phyloP scores from a whole-genome alignment of 2,329 filamentous ascomycete genomes.

The Alternaria infectoria region DNA sequence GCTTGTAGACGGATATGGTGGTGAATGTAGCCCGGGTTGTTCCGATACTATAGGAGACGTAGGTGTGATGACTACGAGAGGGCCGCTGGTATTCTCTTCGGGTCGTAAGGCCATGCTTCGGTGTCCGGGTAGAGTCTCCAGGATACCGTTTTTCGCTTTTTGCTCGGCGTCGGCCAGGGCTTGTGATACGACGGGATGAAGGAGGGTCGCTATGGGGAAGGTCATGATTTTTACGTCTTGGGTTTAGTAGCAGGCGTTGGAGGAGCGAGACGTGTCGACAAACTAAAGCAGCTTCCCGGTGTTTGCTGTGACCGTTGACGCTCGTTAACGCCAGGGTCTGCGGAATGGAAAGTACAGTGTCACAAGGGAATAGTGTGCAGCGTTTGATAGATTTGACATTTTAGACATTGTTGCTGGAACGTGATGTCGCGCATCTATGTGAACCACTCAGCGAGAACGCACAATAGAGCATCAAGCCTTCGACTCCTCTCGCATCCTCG shows the following conservation, averaged over 20 bases:
- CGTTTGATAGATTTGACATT: background rate
- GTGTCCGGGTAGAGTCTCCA: background rate
- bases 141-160: background rate
- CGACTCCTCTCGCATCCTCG: constrained; percentile 46
- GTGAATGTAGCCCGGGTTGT: too few relatives aligned
- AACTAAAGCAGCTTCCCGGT: background rate
- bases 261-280: background rate
- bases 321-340: background rate
- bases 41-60: too few relatives aligned
- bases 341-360: background rate
- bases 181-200: background rate
- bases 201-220: background rate
- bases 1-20: too few relatives aligned
- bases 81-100: background rate
- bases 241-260: background rate
- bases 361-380: background rate
- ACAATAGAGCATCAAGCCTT: constrained; percentile 1
- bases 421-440: background rate
- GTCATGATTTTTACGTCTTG: background rate
- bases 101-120: background rate
- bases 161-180: background rate
- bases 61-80: background rate
- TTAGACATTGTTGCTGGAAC: background rate
- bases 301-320: background rate
- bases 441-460: background rate